A percentile compares a stretch with the other conserved stretches of the same genome.
These are phyloP conservation scores for Talaromyces proteolyticus DNA, from an alignment of 495 filamentous ascomycete species.

Conservation along the genomic window DNA sequence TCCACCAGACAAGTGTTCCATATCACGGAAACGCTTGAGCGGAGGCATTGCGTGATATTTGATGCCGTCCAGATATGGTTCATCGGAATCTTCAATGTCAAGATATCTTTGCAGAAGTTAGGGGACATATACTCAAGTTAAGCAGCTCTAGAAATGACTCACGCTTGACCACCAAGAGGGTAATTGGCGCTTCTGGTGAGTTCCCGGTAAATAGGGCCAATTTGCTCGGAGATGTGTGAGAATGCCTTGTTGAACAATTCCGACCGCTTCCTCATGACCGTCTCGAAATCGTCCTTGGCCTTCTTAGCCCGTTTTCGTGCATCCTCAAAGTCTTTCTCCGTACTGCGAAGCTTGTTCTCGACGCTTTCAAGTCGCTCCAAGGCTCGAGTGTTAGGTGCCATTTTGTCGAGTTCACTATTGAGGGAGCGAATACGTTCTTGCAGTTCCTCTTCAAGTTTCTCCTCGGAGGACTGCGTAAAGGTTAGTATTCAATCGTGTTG, in stretches of 20 bases:
- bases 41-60: conserved; percentile 99
- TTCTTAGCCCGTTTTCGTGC: conserved; percentile 64
- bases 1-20: conserved; percentile 96
- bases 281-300: conserved; percentile 76
- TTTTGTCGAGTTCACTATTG: conserved; percentile 76
- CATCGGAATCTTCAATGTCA: conserved; percentile 85
- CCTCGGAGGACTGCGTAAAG: conserved; percentile 51
- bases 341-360: conserved; percentile 73
- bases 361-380: conserved; percentile 87
- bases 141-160: conserved; percentile 13
- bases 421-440: conserved; percentile 70
- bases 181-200: conserved; percentile 80
- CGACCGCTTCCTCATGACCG: conserved; percentile 73
- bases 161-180: conserved; percentile 85
- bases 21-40: conserved; percentile 96
- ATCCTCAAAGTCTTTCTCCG: conserved; percentile 84
- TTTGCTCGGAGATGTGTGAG: conserved; percentile 90
- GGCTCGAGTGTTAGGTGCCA: conserved; percentile 93
- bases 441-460: conserved; percentile 70
- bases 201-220: conserved; percentile 89
- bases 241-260: conserved; percentile 95
- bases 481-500: conserved; percentile 16
- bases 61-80: conserved; percentile 88
- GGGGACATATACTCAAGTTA: neutral
- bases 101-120: conserved; percentile 53